phyloP scores from a whole-genome alignment of 2,329 filamentous ascomycete genomes.

The Epichloe scottii region DNA sequence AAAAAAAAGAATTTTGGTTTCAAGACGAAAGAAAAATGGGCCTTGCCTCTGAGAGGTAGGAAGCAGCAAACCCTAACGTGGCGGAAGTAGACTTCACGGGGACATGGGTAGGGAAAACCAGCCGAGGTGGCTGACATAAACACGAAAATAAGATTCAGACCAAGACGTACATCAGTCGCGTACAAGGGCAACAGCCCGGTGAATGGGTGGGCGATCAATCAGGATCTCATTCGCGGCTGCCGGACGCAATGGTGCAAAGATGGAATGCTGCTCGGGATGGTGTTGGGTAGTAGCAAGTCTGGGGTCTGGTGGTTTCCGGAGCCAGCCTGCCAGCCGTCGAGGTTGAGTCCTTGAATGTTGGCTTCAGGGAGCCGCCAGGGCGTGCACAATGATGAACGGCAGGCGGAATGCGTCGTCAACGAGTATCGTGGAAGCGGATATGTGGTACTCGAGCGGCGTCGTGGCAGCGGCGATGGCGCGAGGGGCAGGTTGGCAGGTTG shows the following conservation, averaged over 20 bases:
- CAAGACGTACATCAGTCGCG: constrained; percentile 4
- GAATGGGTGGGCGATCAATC: constrained; percentile 1
- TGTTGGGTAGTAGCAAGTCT: not conserved
- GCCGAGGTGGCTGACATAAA: not conserved
- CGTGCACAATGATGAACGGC: not conserved
- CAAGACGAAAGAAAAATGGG: not conserved
- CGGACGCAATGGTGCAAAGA: not conserved
- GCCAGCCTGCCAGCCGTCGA: not conserved
- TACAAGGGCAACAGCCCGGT: constrained; percentile 2
- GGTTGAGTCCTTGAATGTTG: not conserved
- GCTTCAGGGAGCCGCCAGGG: not conserved
- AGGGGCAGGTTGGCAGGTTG: too few relatives aligned
- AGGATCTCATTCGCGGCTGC: constrained; percentile 2
- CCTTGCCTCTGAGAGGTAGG: not conserved
- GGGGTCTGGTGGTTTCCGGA: not conserved
- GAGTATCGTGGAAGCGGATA: not conserved
- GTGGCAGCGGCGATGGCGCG: not conserved
- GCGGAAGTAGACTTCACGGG: constrained; percentile 3
- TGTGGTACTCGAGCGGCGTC: not conserved
- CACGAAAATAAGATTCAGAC: not conserved
- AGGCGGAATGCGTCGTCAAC: not conserved
- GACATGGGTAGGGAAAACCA: not conserved
- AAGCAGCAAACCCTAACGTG: not conserved
- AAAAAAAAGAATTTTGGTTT: too few relatives aligned
- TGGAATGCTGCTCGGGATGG: not conserved